Evolutionary conservation across 2,329 filamentous ascomycete genomes (phyloP), one percentile per base, ranked within the genome.

Genomic region (Sphaerulina vaccinii): DNA sequence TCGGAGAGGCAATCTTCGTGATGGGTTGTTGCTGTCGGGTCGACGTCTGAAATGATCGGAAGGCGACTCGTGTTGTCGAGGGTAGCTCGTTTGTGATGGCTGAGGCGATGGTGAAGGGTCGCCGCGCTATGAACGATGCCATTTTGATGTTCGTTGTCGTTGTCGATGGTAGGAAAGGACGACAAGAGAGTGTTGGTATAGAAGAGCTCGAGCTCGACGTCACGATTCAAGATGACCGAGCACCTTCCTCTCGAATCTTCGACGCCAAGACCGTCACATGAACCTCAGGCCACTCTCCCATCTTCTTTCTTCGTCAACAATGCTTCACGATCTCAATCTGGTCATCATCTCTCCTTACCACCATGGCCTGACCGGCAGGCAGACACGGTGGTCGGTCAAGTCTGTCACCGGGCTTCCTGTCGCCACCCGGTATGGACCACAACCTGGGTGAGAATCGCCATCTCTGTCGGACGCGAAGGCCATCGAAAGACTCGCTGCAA

Each of bases 61-160:
- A 71, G 38, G 78, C 70, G 49, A 76, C 71, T 61, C 74, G 76
- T 47, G 80, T 72, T 19, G 53, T 40, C 27, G 27, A 32, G 43
- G 73, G 73, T 36, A 76, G 71, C 45, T 80, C 83, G 69, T 76
- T 79, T 35, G 54, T 53, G 62, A 87, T 68, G 32, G 78, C 77
- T 57, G 79, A 73, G 38, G 82, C 75, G 58, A 87, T 73, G 67
- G 81, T 79, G 62, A 87, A 84, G 15, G 84, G 83, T 60, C 82
- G 80, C 67, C 81, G 77, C 59, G 86, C 73, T 51, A 84, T 71
- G 68, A 84, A 85, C 52, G 83, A 39, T 18, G 52, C 52, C 52
- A 54, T 54, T 22, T 10, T 21, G n/a, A 11, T 18, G 27, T 29
- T 24, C 27, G n/a, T 18, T 37, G 33, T 27, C 32, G 45, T 33